Evolutionary conservation across 345 rosid species (phyloP), one percentile per base, ranked within the genome.

Genomic region (Linum lewisii): DNA sequence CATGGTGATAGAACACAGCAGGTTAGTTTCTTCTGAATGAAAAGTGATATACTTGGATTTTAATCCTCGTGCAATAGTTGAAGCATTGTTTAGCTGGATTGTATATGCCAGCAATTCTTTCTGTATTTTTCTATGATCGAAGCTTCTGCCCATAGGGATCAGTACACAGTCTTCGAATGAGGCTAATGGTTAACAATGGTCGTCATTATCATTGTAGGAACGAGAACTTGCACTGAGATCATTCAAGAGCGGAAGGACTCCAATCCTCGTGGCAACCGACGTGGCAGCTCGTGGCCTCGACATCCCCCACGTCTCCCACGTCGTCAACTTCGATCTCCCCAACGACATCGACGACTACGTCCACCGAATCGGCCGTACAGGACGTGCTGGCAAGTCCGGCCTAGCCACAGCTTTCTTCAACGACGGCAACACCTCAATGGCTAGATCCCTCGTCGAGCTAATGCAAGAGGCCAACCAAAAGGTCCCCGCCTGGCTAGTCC

Each of bases 1-100:
- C 99, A 93, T 69, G 99, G 98, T 60, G 98, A 92, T 72, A 82
- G 98, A 82, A 58, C 87, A 60, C 98, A 92, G 62, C 98, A 92
- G 99, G 75, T 71, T 42, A 11, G 47, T 42, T 42, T 42, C 47
- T 6, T 42, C 47, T 42, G 47, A 42, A 42, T 42, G 18, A 24
- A 50, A 51, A 11, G 5, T 9, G 10, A 5, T 29, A 19, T 57
- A 15, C 16, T 25, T 20, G 22, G 7, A 22, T 21, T 6, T 56
- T 25, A 7, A n/a, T 13, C 26, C 29, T 45, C 45, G 24, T 29
- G 34, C 7, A 29, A 29, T 4, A 29, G 4, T 29, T 29, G 7
- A 5, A 29, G 34, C 34, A 18, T 34, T 6, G 14, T 23, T 15
- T 15, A 16, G 19, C 24, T 25, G 16, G 5, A 42, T 6, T 51